Percentiles rank a stretch among this genome's conserved stretches.
Conservation (phyloP, 768 basidiomycete species). For the Tricholoma matsutake region DNA sequence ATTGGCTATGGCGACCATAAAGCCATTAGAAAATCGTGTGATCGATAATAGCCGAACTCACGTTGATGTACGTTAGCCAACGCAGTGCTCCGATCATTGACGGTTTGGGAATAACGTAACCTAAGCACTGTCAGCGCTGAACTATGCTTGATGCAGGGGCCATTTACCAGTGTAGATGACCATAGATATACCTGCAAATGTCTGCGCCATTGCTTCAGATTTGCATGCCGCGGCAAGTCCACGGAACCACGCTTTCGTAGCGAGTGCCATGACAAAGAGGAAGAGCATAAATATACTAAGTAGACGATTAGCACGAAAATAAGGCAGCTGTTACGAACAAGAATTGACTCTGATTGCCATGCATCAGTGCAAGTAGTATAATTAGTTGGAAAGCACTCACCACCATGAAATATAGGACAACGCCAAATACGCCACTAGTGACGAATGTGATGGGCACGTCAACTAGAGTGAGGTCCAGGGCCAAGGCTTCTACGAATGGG, state of each 20-base stretch:
- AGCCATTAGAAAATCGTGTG: neutral
- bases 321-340: conserved; percentile 44
- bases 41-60: conserved; percentile 16
- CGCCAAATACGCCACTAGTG: conserved; percentile 41
- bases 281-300: conserved; percentile 58
- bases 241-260: conserved; percentile 79
- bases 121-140: conserved; percentile 24
- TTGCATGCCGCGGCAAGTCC: conserved; percentile 57
- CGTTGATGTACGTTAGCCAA: conserved; percentile 68
- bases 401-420: conserved; percentile 63
- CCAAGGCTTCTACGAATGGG: conserved; percentile 31
- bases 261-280: conserved; percentile 50
- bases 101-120: conserved; percentile 57
- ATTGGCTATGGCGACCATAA: conserved; percentile 26
- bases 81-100: conserved; percentile 66
- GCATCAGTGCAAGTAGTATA: neutral
- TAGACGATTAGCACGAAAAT: conserved; percentile 1
- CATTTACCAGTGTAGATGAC: conserved; percentile 48
- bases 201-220: conserved; percentile 58
- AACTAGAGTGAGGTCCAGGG: conserved; percentile 58
- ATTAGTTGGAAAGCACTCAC: conserved; percentile 2
- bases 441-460: conserved; percentile 57
- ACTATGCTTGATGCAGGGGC: conserved; percentile 16
- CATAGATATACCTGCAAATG: conserved; percentile 43
- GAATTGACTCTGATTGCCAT: conserved; percentile 42